Evolutionary conservation across 1,284 basidiomycete genomes (phyloP).

Genomic region (Heliocybe sulcata): DNA sequence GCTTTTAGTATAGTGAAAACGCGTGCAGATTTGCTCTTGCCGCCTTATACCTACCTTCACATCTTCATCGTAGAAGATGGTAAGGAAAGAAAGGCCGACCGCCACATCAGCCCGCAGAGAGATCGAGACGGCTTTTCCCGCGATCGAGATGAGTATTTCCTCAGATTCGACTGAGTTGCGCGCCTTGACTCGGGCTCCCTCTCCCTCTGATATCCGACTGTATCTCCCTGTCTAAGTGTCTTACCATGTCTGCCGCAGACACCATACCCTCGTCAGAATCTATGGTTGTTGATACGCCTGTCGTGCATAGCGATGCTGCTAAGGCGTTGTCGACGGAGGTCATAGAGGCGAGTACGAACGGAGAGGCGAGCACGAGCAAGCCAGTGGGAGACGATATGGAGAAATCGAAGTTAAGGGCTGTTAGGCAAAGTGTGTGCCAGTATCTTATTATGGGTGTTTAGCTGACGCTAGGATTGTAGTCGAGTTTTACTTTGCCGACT

Average conservation of each 20-base stretch:
- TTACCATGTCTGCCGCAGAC: background rate
- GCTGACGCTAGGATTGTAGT: slow-evolving; percentile 42
- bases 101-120: background rate
- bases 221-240: background rate
- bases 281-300: background rate
- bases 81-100: too few relatives aligned
- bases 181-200: background rate
- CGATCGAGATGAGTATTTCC: background rate
- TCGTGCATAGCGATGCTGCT: background rate
- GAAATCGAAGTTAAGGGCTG: slow-evolving; percentile 32
- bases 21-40: too few relatives aligned
- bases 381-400: slow-evolving; percentile 17
- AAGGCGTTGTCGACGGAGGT: background rate
- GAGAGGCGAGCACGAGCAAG: background rate
- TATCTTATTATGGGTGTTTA: slow-evolving; percentile 1
- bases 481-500: slow-evolving; percentile 96
- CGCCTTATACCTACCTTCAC: too few relatives aligned
- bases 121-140: background rate
- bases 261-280: background rate
- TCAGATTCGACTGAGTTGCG: background rate
- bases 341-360: background rate
- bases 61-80: too few relatives aligned
- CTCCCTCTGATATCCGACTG: background rate
- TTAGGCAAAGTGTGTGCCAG: slow-evolving; percentile 35
- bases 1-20: too few relatives aligned